phyloP scores from a whole-genome alignment of 1,139 yeast species.

The Zygosaccharomyces sapae region DNA sequence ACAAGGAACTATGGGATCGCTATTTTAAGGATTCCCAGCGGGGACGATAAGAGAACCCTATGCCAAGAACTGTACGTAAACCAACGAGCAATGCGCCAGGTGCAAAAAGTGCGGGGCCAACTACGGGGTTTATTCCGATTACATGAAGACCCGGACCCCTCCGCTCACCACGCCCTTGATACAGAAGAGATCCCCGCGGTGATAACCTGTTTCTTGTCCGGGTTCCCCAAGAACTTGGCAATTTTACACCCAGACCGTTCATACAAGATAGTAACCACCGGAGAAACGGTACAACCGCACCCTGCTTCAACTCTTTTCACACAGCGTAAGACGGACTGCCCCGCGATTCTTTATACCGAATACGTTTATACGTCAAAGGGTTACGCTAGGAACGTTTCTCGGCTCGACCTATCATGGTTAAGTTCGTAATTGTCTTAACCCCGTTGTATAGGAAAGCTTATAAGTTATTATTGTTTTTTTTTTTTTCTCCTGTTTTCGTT shows the following conservation, averaged over 20 bases:
- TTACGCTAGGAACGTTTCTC: slow-evolving; percentile 83
- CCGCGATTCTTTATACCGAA: slow-evolving; percentile 91
- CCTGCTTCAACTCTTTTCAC: slow-evolving; percentile 81
- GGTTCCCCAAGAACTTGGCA: slow-evolving; percentile 83
- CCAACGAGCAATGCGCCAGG: slow-evolving; percentile 76
- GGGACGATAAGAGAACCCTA: slow-evolving; percentile 66
- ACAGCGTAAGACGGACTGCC: slow-evolving; percentile 57
- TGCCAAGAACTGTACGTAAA: slow-evolving; percentile 75
- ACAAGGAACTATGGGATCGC: slow-evolving; percentile 71
- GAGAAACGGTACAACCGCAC: slow-evolving; percentile 80
- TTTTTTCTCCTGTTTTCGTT: too few relatives aligned
- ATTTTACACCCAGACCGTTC: slow-evolving; percentile 94
- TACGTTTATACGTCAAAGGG: slow-evolving; percentile 91
- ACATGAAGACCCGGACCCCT: slow-evolving; percentile 23
- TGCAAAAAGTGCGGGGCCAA: slow-evolving; percentile 69
- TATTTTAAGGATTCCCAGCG: slow-evolving; percentile 46
- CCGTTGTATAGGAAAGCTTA: too few relatives aligned
- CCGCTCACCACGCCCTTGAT: slow-evolving; percentile 31
- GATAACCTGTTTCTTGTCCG: slow-evolving; percentile 73
- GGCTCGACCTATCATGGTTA: slow-evolving; percentile 81
- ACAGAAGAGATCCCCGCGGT: slow-evolving; percentile 51
- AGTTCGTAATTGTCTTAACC: slow-evolving; percentile 49
- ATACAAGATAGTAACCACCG: slow-evolving; percentile 76
- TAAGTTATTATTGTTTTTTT: too few relatives aligned
- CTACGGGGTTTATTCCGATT: slow-evolving; percentile 61